Percentiles rank a stretch among this genome's conserved stretches.
These are phyloP conservation scores for Lipomyces sp. DNA, from an alignment of 805 yeast genomes.

Conservation along the genomic window DNA sequence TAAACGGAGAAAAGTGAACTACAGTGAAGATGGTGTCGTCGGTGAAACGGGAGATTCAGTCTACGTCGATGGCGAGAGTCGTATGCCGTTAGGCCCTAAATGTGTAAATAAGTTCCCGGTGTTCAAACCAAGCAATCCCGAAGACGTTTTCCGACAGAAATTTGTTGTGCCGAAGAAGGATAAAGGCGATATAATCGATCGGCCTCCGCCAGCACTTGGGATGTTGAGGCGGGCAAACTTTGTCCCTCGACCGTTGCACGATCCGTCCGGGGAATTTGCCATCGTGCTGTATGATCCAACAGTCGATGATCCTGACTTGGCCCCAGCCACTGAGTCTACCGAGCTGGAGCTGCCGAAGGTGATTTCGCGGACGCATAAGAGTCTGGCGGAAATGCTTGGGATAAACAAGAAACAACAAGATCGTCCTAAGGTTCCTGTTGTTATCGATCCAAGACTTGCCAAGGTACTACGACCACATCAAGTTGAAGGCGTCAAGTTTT, in stretches of 20 bases:
- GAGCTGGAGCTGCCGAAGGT: conserved; percentile 9
- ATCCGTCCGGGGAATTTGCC: conserved; percentile 91
- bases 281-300: conserved; percentile 96
- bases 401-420: conserved; percentile 55
- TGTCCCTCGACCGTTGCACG: conserved; percentile 93
- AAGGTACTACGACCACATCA: conserved; percentile 93
- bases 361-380: conserved; percentile 52
- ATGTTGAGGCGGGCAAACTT: conserved; percentile 66
- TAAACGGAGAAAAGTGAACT: conserved; percentile 37
- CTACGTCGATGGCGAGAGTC: conserved; percentile 20
- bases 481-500: conserved; percentile 89
- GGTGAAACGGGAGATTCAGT: conserved; percentile 17
- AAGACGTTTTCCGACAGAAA: conserved; percentile 28
- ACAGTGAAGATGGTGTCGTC: conserved; percentile 23
- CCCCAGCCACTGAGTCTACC: conserved; percentile 22
- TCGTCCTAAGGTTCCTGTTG: conserved; percentile 91
- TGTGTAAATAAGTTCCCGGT: conserved; percentile 27
- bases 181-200: conserved; percentile 20
- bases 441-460: conserved; percentile 85
- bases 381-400: conserved; percentile 81
- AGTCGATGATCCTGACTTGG: conserved; percentile 57
- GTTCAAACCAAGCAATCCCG: conserved; percentile 26
- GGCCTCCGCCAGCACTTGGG: conserved; percentile 81
- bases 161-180: conserved; percentile 31
- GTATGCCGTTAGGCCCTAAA: conserved; percentile 17